Evolutionary conservation across 768 basidiomycete species (phyloP).

Genomic region (Tubosaeta brunneosetosa): DNA sequence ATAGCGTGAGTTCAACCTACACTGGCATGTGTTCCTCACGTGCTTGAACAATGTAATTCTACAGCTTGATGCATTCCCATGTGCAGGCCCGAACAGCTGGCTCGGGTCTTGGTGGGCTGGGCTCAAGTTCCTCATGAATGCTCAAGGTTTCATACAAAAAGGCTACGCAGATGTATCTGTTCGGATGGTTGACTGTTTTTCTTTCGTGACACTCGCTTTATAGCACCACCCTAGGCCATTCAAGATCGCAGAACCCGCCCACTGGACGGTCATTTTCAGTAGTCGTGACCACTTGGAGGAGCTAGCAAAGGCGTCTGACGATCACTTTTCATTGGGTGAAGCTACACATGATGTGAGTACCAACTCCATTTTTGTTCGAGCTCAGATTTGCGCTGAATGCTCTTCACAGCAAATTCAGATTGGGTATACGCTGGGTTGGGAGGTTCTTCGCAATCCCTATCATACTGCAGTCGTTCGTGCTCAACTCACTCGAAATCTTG

Average conservation of each 20-base stretch:
- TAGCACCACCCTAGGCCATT: conserved; percentile 1
- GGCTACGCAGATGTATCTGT: neutral
- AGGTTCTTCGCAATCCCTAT: conserved; percentile 28
- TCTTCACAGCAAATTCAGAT: conserved; percentile 32
- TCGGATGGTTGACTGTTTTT: neutral
- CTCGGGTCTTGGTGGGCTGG: conserved; percentile 7
- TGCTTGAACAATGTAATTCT: neutral
- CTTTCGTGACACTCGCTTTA: neutral
- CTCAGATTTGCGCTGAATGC: neutral
- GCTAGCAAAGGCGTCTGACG: neutral
- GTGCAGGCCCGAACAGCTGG: neutral
- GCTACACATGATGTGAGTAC: neutral
- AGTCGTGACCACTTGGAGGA: conserved; percentile 2
- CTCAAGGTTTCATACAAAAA: neutral
- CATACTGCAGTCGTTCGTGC: conserved; percentile 28
- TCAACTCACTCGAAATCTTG: conserved; percentile 37
- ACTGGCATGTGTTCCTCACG: neutral
- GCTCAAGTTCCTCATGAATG: neutral
- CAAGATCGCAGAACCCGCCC: neutral
- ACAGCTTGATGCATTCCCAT: conserved; percentile 5
- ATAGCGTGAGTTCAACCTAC: neutral
- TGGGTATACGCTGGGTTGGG: conserved; percentile 35
- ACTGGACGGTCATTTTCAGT: conserved; percentile 1
- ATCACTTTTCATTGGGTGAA: conserved; percentile 1
- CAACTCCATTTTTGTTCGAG: neutral